Percentiles rank a stretch among this genome's conserved stretches.
Evolutionary conservation across 768 basidiomycete species (phyloP).

Genomic region (Kwoniella pini): DNA sequence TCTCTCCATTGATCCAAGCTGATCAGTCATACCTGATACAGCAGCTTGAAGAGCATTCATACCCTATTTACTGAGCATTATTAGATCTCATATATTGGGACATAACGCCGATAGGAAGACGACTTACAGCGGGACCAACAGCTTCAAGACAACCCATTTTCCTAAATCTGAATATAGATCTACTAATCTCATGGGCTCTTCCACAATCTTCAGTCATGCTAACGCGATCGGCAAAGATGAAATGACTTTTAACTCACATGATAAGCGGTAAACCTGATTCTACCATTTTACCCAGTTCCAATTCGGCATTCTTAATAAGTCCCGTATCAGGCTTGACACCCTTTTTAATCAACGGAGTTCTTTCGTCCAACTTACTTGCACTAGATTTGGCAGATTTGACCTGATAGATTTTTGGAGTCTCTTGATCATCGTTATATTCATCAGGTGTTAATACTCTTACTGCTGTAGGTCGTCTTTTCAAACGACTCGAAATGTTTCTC

Average conservation of each 20-base stretch:
- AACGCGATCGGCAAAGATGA: too few relatives aligned
- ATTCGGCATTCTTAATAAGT: conserved; percentile 60
- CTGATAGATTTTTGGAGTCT: background rate
- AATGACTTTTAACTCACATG: conserved; percentile 65
- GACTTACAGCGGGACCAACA: conserved; percentile 79
- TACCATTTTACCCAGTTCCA: conserved; percentile 64
- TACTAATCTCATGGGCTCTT: conserved; percentile 68
- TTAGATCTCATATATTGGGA: too few relatives aligned
- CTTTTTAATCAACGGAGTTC: conserved; percentile 48
- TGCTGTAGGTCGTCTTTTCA: conserved; percentile 41
- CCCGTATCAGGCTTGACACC: conserved; percentile 41
- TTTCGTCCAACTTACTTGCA: conserved; percentile 17
- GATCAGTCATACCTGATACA: conserved; percentile 78
- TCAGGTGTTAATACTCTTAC: conserved; percentile 31
- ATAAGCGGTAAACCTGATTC: conserved; percentile 70
- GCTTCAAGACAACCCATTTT: conserved; percentile 81
- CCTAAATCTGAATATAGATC: conserved; percentile 70
- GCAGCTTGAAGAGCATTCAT: conserved; percentile 73
- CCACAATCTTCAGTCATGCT: too few relatives aligned
- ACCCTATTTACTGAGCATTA: conserved; percentile 56
- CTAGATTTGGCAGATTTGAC: background rate
- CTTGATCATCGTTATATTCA: background rate
- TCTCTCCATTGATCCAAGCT: conserved; percentile 79
- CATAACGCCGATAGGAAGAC: background rate
- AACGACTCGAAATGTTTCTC: background rate